Evolutionary conservation across 2,329 filamentous ascomycete genomes (phyloP), one percentile per base, ranked within the genome.

Genomic region (Acarospora socialis): DNA sequence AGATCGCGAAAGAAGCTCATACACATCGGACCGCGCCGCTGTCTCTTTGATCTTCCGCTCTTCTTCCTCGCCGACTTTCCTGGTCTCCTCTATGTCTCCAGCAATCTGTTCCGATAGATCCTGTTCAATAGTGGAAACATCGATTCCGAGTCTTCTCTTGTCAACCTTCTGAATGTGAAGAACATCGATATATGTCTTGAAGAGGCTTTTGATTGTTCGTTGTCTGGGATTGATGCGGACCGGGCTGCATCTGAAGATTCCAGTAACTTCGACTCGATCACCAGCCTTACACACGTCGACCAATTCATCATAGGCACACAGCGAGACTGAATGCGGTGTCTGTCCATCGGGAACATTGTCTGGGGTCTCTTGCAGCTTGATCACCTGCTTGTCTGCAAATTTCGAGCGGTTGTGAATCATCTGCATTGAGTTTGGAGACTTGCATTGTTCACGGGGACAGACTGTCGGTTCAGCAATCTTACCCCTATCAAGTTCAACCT

Each of bases 261-360:
- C 90, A 5, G 90, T 98, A 37, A 98, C 77, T 56, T 93, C 78
- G 21, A 98, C 78, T 37, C 90, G 75, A 54, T 98, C 90, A 73
- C 90, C 90, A 32, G 90, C 90, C 56, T 94, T 95, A 68, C 90
- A 95, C 35, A 93, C 78, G 58, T 98, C 90, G 1, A 98, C 92
- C 32, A 98, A 65, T 54, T 98, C 90, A 49, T 95, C 87, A 53
- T 98, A 95, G 8, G 86, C 82, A 49, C 87, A 94, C 30, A 98
- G 73, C 1, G 87, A 94, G 16, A 98, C 90, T 0, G 87, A 93
- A 56, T 98, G 90, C 9, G 90, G 90, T 13, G 90, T 98, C 58
- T 98, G 90, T 12, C 90, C 90, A 43, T 93, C 80, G 29, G 90
- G 90, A 12, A 98, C 80, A 21, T 75, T 82, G 54, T 98, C 90